These are phyloP conservation scores for Russula sp. DNA, from an alignment of 768 basidiomycete species.

Conservation along the genomic window DNA sequence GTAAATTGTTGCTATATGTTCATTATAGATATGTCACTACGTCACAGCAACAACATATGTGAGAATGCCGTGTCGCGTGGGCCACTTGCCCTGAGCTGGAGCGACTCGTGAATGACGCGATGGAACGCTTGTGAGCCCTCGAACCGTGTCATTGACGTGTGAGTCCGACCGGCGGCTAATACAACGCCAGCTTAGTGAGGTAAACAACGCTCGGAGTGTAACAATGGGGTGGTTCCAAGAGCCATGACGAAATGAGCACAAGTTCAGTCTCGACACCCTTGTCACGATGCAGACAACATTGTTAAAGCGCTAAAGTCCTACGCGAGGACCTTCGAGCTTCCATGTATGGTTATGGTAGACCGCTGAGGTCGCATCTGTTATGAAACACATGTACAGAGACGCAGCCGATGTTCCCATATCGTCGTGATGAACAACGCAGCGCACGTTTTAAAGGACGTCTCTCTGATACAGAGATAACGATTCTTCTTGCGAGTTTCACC, in stretches of 20 bases:
- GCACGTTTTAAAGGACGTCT: neutral
- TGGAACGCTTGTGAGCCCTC: neutral
- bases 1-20: neutral
- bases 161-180: neutral
- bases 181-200: neutral
- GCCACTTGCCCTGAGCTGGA: neutral
- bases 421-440: neutral
- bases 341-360: no score
- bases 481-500: no score
- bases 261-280: neutral
- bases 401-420: neutral
- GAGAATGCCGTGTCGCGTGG: slow-evolving; percentile 8
- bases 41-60: neutral
- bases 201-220: neutral
- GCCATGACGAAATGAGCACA: no score
- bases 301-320: neutral
- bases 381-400: neutral
- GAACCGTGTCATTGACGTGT: neutral
- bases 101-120: neutral
- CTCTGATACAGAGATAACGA: no score
- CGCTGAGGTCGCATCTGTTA: no score
- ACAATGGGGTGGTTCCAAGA: no score
- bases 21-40: neutral
- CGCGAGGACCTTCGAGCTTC: no score
- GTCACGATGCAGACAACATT: neutral